Evolutionary conservation across 768 basidiomycete genomes (phyloP), one percentile per base, ranked within the genome.

Genomic region (Tulasnella sp.): DNA sequence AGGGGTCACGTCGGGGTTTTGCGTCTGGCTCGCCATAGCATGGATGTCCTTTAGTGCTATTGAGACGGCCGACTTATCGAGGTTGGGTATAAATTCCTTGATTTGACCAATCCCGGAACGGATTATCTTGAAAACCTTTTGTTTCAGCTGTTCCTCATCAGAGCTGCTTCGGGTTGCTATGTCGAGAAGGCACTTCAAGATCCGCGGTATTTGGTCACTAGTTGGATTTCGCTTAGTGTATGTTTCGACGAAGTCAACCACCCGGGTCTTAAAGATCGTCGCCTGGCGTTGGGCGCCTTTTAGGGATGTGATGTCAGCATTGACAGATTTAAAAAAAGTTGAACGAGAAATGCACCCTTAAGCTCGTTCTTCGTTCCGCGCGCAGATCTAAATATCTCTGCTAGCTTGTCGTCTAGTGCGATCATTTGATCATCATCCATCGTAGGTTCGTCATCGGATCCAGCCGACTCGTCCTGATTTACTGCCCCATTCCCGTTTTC

Each of bases 401-500:
- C 90, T 5, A 99, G 80, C 67, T 94, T 86, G 50, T 88, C 87
- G 67, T 99, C 94, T 25, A 98, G 81, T 31, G 86, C 87, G 77
- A 98, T 83, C 94, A 99, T 99, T 72, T 96, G 90, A 24, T 98
- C 93, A 67, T 99, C 94, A 68, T 96, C 87, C 84, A 94, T 85
- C 27, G 84, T 72, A 49, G 87, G 85, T 62, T 83, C 82, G 12
- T 81, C 74, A 3, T 75, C 77, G 38, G 76, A 81, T 48, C 81
- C 80, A 5, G 76, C 75, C 21, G 80, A 80, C 7, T 79, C 79
- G 15, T 78, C 76, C 1, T 75, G 78, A 19, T 77, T 77, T 38
- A 78, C 77, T 34, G 82, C 71, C 5, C 80, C 82, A 63, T 80
- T 82, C 11, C 77, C 77, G 19, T 76, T 76, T 21, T 64, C 62